A percentile compares a stretch with the other conserved stretches of the same genome.
Evolutionary conservation across 2,329 filamentous ascomycete genomes (phyloP).

Genomic region (Colletotrichum graminicola): DNA sequence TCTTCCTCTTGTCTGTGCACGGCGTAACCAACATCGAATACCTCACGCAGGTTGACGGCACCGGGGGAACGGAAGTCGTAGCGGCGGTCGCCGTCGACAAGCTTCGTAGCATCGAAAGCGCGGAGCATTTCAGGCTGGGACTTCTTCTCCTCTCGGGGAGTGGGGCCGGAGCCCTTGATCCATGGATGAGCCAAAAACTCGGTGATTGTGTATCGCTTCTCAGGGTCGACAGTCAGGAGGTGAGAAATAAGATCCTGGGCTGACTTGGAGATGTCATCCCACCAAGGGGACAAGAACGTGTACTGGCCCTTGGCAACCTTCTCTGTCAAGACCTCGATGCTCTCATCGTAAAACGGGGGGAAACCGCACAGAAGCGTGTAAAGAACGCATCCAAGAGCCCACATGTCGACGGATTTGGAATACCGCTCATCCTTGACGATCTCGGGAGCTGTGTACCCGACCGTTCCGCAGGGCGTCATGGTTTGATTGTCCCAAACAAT

Average conservation of each 20-base stretch:
- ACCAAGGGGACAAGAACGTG: constrained; percentile 98
- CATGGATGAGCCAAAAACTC: constrained; percentile 96
- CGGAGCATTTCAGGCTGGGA: constrained; percentile 60
- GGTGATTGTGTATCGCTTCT: constrained; percentile 92
- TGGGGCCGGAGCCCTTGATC: constrained; percentile 77
- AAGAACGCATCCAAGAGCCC: constrained; percentile 95
- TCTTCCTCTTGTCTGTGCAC: constrained; percentile 98
- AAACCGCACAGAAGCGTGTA: constrained; percentile 98
- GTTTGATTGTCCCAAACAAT: constrained; percentile 98
- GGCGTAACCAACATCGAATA: constrained; percentile 98
- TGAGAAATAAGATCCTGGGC: constrained; percentile 96
- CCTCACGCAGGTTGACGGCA: constrained; percentile 93
- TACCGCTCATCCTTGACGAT: constrained; percentile 99
- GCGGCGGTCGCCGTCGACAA: constrained; percentile 73
- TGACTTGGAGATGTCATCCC: constrained; percentile 97
- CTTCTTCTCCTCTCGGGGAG: constrained; percentile 71
- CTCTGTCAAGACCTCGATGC: constrained; percentile 95
- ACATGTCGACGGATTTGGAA: constrained; percentile 99
- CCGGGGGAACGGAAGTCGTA: constrained; percentile 96
- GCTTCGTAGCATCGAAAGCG: constrained; percentile 68
- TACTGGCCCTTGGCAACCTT: constrained; percentile 98
- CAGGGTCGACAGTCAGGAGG: constrained; percentile 92
- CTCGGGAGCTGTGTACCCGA: constrained; percentile 97
- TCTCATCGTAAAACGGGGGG: constrained; percentile 98
- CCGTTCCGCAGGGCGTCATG: constrained; percentile 99